phyloP scores from a whole-genome alignment of 495 filamentous ascomycete species.

The Penicillium desertorum region DNA sequence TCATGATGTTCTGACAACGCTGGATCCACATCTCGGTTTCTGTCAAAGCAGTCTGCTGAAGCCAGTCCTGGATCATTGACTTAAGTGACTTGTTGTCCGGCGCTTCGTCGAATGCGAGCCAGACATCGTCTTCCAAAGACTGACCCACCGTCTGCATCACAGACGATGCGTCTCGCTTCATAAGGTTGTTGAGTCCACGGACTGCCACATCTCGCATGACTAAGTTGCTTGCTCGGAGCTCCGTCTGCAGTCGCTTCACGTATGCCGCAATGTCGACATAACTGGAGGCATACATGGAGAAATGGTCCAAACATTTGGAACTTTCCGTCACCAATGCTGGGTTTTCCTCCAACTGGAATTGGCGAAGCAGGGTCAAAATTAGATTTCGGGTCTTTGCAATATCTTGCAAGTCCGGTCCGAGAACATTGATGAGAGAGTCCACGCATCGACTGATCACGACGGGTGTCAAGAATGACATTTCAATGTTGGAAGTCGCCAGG shows the following conservation, averaged over 20 bases:
- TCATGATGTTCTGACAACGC: constrained; percentile 83
- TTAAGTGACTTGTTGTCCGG: constrained; percentile 74
- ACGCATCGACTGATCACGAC: constrained; percentile 83
- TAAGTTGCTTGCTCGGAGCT: constrained; percentile 64
- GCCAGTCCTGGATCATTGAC: constrained; percentile 86
- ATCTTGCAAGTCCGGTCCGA: constrained; percentile 94
- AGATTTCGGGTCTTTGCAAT: constrained; percentile 87
- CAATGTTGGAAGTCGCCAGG: constrained; percentile 80
- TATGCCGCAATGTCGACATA: constrained; percentile 81
- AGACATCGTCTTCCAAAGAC: constrained; percentile 85
- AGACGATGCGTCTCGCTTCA: constrained; percentile 84
- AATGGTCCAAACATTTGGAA: constrained; percentile 81
- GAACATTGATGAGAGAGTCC: constrained; percentile 93
- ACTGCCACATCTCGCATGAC: constrained; percentile 77
- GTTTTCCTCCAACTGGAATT: constrained; percentile 79
- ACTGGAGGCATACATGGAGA: constrained; percentile 86
- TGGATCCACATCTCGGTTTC: constrained; percentile 82
- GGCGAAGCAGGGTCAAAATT: constrained; percentile 79
- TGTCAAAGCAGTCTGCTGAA: constrained; percentile 77
- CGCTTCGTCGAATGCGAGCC: constrained; percentile 76
- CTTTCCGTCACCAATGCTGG: constrained; percentile 71
- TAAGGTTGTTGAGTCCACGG: constrained; percentile 87
- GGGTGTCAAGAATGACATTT: constrained; percentile 75
- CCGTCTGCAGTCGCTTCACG: constrained; percentile 74
- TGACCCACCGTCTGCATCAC: constrained; percentile 71